Evolutionary conservation across 1,139 yeast genomes (phyloP).

Genomic region (Suhomyces maxii): DNA sequence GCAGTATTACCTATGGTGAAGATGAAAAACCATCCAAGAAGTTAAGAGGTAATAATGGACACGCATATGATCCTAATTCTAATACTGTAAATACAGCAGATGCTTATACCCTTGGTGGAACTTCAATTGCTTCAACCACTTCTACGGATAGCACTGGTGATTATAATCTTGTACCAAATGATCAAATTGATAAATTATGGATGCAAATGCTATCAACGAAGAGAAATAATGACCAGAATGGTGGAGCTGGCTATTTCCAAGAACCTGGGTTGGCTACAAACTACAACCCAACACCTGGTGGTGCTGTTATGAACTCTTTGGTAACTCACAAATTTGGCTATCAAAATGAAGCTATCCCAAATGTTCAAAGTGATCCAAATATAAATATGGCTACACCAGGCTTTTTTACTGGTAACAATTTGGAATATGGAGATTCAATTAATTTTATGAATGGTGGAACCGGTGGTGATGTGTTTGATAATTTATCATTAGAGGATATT

Average conservation of each 20-base stretch:
- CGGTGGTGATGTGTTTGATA: constrained; percentile 8
- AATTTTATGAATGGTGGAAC: neutral
- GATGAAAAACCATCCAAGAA: neutral
- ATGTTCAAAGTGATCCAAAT: neutral
- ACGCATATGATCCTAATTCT: neutral
- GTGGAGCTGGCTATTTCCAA: neutral
- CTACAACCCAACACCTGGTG: neutral
- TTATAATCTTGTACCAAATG: constrained; percentile 18
- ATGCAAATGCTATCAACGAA: constrained; percentile 29
- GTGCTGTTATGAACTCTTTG: neutral
- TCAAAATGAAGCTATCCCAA: neutral
- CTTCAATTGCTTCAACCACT: constrained; percentile 6
- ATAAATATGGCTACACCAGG: neutral
- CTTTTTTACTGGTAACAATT: too few relatives aligned
- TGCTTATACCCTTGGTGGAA: neutral
- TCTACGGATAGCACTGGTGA: constrained; percentile 9
- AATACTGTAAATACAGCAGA: neutral
- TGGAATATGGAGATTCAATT: neutral
- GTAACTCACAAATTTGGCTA: neutral
- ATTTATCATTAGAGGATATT: constrained; percentile 12
- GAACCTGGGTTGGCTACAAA: neutral
- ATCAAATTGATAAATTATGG: constrained; percentile 31
- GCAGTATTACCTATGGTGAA: neutral
- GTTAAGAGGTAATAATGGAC: neutral
- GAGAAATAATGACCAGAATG: constrained; percentile 12